A percentile compares a stretch with the other conserved stretches of the same genome.
These are phyloP conservation scores for Astrothelium subdiscretum DNA, from an alignment of 495 filamentous ascomycete genomes.

Conservation along the genomic window DNA sequence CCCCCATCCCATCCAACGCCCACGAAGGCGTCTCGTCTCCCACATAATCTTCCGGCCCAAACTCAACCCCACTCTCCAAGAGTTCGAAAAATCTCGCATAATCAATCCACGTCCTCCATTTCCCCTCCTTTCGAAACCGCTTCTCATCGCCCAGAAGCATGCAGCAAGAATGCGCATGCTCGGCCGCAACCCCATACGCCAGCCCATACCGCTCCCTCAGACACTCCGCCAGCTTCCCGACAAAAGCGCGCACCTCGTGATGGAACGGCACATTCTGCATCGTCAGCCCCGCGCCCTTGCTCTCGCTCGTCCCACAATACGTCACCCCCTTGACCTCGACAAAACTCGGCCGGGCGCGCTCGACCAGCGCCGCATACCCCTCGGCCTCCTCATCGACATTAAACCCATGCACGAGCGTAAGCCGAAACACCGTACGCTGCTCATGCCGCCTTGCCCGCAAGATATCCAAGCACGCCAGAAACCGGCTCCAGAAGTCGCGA, in stretches of 20 bases:
- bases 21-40: slow-evolving; percentile 73
- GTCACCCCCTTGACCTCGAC: slow-evolving; percentile 95
- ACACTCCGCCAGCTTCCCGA: slow-evolving; percentile 54
- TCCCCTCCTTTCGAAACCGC: slow-evolving; percentile 55
- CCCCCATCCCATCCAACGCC: slow-evolving; percentile 89
- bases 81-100: slow-evolving; percentile 82
- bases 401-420: slow-evolving; percentile 93
- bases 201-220: slow-evolving; percentile 56
- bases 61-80: slow-evolving; percentile 56
- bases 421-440: slow-evolving; percentile 87
- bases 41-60: slow-evolving; percentile 84
- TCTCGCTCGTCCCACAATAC: slow-evolving; percentile 82
- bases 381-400: slow-evolving; percentile 87
- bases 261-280: slow-evolving; percentile 98
- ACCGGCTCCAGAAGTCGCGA: slow-evolving; percentile 95
- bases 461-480: slow-evolving; percentile 81
- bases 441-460: slow-evolving; percentile 64
- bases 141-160: slow-evolving; percentile 64
- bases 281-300: slow-evolving; percentile 67
- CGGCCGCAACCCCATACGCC: slow-evolving; percentile 80
- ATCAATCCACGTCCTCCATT: slow-evolving; percentile 86
- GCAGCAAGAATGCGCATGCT: slow-evolving; percentile 92
- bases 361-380: slow-evolving; percentile 83
- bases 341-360: slow-evolving; percentile 73
- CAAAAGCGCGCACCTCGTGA: slow-evolving; percentile 72